phyloP scores from a whole-genome alignment of 441 rosid species.

The Corymbia citriodora region DNA sequence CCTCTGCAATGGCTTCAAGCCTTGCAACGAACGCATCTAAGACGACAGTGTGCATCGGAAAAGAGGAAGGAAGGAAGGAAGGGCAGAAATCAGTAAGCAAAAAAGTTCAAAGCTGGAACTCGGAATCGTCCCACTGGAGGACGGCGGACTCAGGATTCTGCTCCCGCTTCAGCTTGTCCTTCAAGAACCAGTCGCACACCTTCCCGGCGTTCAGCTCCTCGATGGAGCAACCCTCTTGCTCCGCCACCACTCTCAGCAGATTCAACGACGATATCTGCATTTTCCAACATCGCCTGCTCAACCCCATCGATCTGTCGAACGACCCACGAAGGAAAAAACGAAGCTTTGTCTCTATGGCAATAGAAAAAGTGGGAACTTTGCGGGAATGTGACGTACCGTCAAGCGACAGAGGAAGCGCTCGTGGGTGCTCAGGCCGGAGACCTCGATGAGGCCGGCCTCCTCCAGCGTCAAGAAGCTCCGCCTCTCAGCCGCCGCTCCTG shows the following conservation, averaged over 20 bases:
- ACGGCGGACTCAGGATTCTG: constrained; percentile 63
- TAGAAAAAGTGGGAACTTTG: no score
- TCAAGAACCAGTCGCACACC: constrained; percentile 76
- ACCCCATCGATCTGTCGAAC: neutral
- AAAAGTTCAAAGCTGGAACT: constrained; percentile 26
- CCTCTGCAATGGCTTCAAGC: neutral
- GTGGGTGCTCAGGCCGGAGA: constrained; percentile 75
- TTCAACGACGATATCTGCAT: constrained; percentile 80
- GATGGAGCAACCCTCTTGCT: constrained; percentile 77
- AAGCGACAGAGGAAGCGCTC: constrained; percentile 80
- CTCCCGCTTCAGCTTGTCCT: constrained; percentile 74
- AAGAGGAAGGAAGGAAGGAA: neutral
- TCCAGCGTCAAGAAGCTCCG: constrained; percentile 60
- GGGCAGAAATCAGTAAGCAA: neutral
- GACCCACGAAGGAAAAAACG: neutral
- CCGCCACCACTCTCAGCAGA: constrained; percentile 58
- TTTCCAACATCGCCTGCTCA: neutral
- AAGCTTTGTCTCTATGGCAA: neutral
- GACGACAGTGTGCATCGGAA: neutral
- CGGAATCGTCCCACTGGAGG: constrained; percentile 87
- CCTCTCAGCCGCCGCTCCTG: neutral
- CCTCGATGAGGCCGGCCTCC: constrained; percentile 85
- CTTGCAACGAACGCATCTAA: neutral
- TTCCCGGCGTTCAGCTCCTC: constrained; percentile 83
- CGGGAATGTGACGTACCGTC: constrained; percentile 36